phyloP scores from a whole-genome alignment of 2,329 filamentous ascomycete genomes.

The Pseudogymnoascus sp. region DNA sequence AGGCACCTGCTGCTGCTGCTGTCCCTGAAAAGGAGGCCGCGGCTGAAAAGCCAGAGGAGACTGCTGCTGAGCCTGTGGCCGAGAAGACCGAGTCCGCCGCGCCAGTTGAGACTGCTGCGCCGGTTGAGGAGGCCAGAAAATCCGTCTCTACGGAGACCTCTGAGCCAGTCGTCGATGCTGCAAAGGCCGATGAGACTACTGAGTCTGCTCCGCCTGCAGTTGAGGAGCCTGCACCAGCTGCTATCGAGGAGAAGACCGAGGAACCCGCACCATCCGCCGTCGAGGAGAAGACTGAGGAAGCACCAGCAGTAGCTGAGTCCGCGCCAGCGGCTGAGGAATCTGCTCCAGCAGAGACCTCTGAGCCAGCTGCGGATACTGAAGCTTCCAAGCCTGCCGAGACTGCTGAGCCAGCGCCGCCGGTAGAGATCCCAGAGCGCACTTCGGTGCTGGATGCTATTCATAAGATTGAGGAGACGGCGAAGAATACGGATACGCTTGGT shows the following conservation, averaged over 20 bases:
- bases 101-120: neutral
- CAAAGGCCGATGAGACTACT: neutral
- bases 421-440: neutral
- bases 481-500: neutral
- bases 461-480: conserved; percentile 3
- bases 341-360: neutral
- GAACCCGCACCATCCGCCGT: neutral
- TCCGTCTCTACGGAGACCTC: neutral
- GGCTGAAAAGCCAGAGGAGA: neutral
- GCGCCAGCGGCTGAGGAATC: neutral
- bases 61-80: neutral
- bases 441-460: neutral
- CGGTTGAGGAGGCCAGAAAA: neutral
- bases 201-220: neutral
- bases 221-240: neutral
- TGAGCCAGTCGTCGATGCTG: neutral
- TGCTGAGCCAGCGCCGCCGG: neutral
- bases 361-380: neutral
- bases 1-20: neutral
- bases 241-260: neutral
- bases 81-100: neutral
- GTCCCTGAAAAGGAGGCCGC: neutral
- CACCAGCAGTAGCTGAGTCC: neutral
- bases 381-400: neutral
- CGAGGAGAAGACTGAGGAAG: neutral